Base-by-base conservation (phyloP, 2,329 filamentous ascomycete genomes). In the Ophiostoma sp. region DNA sequence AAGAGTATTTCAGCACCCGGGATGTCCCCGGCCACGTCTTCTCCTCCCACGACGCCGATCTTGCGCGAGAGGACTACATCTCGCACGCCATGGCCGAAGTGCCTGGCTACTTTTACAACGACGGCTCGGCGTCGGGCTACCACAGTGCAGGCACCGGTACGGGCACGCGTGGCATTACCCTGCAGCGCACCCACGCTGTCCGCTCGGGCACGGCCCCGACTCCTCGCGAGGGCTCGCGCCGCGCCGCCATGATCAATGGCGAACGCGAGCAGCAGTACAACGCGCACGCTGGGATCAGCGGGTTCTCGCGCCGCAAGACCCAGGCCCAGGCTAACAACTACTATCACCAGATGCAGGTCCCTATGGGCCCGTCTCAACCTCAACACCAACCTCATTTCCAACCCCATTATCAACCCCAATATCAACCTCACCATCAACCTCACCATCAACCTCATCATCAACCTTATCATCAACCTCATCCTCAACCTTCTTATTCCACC, bases 31-130 rank as follows among this genome's bases (percentile, higher is more conserved):
- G n/a, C 47, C 27, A 65, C 47, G 38, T 41, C 16, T 62, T 40
- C 14, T 40, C 36, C 12, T 62, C 42, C 18, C 11, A 9, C 3
- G 65, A 55, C 36, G 47, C 16, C 9, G 47, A 66, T 36, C 42
- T 64, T 6, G 38, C 5, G 5, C 38, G 27, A 52, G 49, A 66
- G 38, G 47, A 38, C 47, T 66, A 66, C 49, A n/a, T 66, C 16
- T 18, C 41, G n/a, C 58, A 66, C 65, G 14, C 47, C 47, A 8
- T 52, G 16, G 65, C 65, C 38, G 65, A 66, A 18, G 38, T 18
- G 8, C 14, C 49, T 2, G 49, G 65, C 38, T 66, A 55, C 47
- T 66, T 55, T 42, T 27, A 27, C 27, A 27, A 27, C 27, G 27
- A 27, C 2, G 27, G 27, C 27, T 27, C 27, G 27, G 27, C 27